These are phyloP conservation scores for Annulohypoxylon maeteangense DNA, from an alignment of 495 filamentous ascomycete genomes.

Conservation along the genomic window DNA sequence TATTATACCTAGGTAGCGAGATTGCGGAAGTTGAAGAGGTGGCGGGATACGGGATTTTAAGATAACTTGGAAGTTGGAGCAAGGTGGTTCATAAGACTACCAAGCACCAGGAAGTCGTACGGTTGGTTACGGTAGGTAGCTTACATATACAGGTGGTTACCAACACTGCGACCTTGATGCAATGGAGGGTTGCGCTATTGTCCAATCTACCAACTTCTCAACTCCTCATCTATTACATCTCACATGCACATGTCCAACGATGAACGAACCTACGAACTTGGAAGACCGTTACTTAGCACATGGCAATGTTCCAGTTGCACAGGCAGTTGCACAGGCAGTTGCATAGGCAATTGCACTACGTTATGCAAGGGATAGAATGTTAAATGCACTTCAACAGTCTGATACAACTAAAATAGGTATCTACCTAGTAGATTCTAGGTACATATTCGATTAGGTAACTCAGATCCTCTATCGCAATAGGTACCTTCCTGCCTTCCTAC, in stretches of 20 bases:
- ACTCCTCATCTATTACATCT: too few species aligned
- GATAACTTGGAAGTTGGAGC: neutral
- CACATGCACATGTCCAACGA: too few species aligned
- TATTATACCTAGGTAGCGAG: neutral
- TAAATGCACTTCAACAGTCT: neutral
- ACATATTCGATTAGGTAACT: neutral
- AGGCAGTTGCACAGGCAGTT: neutral
- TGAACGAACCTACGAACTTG: neutral
- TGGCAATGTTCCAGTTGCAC: neutral
- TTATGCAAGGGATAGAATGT: neutral
- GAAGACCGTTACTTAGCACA: too few species aligned
- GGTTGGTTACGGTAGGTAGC: neutral
- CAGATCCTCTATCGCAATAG: neutral
- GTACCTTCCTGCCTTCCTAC: too few species aligned
- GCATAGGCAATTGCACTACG: neutral
- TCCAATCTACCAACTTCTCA: neutral
- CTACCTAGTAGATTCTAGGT: too few species aligned
- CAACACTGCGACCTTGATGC: neutral
- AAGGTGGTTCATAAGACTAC: neutral
- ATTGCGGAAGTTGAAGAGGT: neutral
- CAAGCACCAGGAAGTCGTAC: neutral
- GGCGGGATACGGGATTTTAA: neutral
- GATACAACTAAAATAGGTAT: too few species aligned
- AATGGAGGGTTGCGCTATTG: neutral
- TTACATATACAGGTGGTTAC: neutral